Conservation (phyloP, 768 basidiomycete genomes). For the Favolaschia claudopus region DNA sequence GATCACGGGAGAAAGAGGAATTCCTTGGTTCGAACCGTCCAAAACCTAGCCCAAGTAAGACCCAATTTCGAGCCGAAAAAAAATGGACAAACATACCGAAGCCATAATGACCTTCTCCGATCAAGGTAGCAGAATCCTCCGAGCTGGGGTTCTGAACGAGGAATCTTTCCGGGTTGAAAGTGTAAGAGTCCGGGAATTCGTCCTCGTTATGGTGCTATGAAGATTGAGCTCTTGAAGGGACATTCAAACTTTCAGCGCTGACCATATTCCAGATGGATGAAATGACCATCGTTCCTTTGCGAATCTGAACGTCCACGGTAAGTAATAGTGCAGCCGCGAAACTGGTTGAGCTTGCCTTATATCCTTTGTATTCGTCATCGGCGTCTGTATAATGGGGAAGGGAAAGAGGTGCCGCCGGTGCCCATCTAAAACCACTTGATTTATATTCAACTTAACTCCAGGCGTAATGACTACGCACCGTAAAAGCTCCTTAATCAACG, state of each 20-base stretch:
- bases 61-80: too few relatives aligned
- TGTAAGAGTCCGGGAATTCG: neutral
- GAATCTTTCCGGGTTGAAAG: neutral
- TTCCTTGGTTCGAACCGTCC: too few relatives aligned
- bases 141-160: too few relatives aligned
- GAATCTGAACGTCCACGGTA: neutral
- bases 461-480: neutral
- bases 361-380: neutral
- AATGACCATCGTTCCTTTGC: constrained; percentile 3
- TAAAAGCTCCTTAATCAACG: neutral
- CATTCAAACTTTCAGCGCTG: too few relatives aligned
- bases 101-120: too few relatives aligned
- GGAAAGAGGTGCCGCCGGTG: neutral
- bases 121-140: too few relatives aligned
- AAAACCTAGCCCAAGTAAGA: too few relatives aligned
- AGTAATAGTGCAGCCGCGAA: neutral
- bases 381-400: constrained; percentile 3
- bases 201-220: neutral
- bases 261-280: constrained; percentile 15
- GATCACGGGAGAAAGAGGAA: too few relatives aligned
- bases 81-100: too few relatives aligned
- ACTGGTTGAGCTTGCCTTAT: neutral
- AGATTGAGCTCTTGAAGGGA: too few relatives aligned
- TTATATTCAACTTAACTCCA: neutral
- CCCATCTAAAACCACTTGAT: neutral